A percentile compares a stretch with the other conserved stretches of the same genome.
Evolutionary conservation across 2,329 filamentous ascomycete genomes (phyloP).

Genomic region (Neospermospora avenae): DNA sequence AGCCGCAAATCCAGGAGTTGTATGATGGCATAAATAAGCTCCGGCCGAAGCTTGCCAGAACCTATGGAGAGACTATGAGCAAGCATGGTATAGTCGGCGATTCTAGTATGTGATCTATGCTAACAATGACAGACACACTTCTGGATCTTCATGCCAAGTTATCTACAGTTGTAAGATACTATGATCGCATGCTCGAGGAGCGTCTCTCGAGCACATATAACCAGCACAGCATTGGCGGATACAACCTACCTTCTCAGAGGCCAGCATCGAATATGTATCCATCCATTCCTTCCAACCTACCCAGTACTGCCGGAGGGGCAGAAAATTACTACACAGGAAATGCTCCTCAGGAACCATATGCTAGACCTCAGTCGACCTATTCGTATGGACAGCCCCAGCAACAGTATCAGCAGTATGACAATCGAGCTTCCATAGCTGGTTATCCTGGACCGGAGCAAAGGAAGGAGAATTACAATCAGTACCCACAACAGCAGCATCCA

Average conservation of each 20-base stretch:
- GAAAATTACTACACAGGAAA: constrained; percentile 83
- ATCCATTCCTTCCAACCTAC: constrained; percentile 55
- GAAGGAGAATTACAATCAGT: constrained; percentile 26
- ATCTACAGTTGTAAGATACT: constrained; percentile 93
- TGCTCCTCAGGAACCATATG: constrained; percentile 47
- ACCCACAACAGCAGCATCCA: constrained; percentile 42
- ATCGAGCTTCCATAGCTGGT: constrained; percentile 25
- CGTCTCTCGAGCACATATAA: constrained; percentile 89
- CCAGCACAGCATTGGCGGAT: constrained; percentile 69
- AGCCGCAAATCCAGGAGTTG: constrained; percentile 95
- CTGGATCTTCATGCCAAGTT: constrained; percentile 93
- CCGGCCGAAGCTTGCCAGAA: constrained; percentile 87
- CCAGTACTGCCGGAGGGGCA: constrained; percentile 49
- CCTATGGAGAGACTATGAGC: constrained; percentile 99
- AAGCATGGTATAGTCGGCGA: constrained; percentile 72
- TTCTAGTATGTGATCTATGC: constrained; percentile 15
- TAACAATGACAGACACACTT: constrained; percentile 68
- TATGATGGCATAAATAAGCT: constrained; percentile 96
- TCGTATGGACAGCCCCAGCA: constrained; percentile 45
- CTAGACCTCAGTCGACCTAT: constrained; percentile 50
- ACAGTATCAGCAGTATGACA: constrained; percentile 39
- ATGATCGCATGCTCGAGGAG: constrained; percentile 97
- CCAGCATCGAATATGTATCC: constrained; percentile 66
- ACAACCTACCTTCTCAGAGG: constrained; percentile 50
- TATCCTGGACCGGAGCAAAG: constrained; percentile 26